Evolutionary conservation across 2,329 filamentous ascomycete genomes (phyloP).

Genomic region (Fusarium ramigenum): DNA sequence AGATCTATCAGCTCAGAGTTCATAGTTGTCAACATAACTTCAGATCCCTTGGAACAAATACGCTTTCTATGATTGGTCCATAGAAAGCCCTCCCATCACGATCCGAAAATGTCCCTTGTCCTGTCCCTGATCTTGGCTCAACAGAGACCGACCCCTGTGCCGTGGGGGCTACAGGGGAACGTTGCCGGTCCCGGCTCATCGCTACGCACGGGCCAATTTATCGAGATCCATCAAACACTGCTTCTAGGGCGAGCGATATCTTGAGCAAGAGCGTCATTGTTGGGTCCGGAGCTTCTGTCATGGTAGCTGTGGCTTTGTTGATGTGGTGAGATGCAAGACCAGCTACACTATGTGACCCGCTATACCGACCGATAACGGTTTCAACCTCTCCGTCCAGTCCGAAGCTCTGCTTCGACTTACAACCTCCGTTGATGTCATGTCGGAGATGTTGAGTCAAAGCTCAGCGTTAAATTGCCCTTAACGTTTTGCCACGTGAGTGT

Average conservation of each 20-base stretch:
- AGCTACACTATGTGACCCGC: neutral
- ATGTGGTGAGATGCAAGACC: neutral
- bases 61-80: conserved; percentile 33
- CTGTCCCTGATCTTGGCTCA: conserved; percentile 36
- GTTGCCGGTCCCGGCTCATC: conserved; percentile 28
- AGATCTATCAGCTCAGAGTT: conserved; percentile 24
- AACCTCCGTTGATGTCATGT: conserved; percentile 20
- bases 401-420: conserved; percentile 15
- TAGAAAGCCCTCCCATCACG: conserved; percentile 6
- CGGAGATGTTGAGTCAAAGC: conserved; percentile 4
- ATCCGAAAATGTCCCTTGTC: conserved; percentile 33
- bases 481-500: conserved; percentile 39
- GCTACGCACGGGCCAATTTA: conserved; percentile 37
- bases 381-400: neutral
- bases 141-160: conserved; percentile 23
- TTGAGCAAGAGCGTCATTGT: conserved; percentile 35
- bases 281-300: conserved; percentile 18
- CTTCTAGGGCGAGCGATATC: conserved; percentile 5
- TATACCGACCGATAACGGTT: neutral
- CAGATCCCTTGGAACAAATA: conserved; percentile 30
- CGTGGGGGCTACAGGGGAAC: conserved; percentile 36
- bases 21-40: conserved; percentile 23
- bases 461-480: neutral
- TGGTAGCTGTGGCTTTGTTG: conserved; percentile 14
- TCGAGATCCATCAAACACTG: conserved; percentile 25